Percentiles rank a stretch among this genome's conserved stretches.
Conservation (phyloP, 1,284 basidiomycete genomes). For the Trametes hirsuta region DNA sequence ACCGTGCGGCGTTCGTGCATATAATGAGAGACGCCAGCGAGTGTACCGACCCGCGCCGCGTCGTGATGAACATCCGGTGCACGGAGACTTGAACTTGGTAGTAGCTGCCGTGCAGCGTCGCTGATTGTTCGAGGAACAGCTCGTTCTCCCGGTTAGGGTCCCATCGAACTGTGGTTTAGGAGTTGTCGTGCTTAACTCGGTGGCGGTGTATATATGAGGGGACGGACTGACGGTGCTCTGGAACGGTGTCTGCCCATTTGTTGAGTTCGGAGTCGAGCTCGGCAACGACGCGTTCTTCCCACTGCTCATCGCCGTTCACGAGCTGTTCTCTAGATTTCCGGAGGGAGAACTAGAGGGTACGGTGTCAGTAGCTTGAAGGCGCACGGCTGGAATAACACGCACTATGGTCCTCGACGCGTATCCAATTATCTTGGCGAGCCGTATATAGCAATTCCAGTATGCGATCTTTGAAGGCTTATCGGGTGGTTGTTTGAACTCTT, state of each 20-base stretch:
- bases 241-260: slow-evolving; percentile 62
- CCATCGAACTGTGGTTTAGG: slow-evolving; percentile 47
- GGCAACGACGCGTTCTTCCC: slow-evolving; percentile 57
- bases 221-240: slow-evolving; percentile 46
- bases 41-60: slow-evolving; percentile 43
- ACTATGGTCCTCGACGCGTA: slow-evolving; percentile 58
- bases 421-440: slow-evolving; percentile 56
- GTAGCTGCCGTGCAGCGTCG: slow-evolving; percentile 53
- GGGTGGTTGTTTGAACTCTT: slow-evolving; percentile 48
- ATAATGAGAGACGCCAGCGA: slow-evolving; percentile 61
- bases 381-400: background rate
- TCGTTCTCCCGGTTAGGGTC: slow-evolving; percentile 50
- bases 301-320: slow-evolving; percentile 49
- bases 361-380: background rate
- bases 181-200: background rate
- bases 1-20: slow-evolving; percentile 63
- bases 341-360: slow-evolving; percentile 51
- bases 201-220: too few relatives aligned
- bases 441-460: slow-evolving; percentile 52
- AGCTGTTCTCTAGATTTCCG: slow-evolving; percentile 51
- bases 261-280: slow-evolving; percentile 66
- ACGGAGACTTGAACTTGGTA: slow-evolving; percentile 60
- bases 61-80: slow-evolving; percentile 65
- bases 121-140: slow-evolving; percentile 55
- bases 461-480: slow-evolving; percentile 47